Evolutionary conservation across 2,329 filamentous ascomycete species (phyloP).

Genomic region (Colletotrichum filicis): DNA sequence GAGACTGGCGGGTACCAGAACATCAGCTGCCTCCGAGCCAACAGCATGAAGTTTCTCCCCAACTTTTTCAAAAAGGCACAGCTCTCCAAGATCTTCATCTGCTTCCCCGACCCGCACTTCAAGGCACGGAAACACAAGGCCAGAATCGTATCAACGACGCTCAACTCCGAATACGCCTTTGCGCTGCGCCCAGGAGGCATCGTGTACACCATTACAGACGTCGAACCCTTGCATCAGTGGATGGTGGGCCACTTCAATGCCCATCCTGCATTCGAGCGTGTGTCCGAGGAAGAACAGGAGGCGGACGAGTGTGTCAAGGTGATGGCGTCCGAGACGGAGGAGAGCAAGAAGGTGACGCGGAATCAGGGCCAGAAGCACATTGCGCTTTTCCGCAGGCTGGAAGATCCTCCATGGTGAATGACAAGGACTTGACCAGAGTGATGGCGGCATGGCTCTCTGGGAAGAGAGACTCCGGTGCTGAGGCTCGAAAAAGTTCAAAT

Average conservation of each 20-base stretch:
- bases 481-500: not conserved
- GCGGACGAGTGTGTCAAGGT: constrained; percentile 76
- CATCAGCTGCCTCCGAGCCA: constrained; percentile 87
- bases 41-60: constrained; percentile 99
- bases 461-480: not conserved
- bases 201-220: constrained; percentile 97
- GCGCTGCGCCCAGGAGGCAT: constrained; percentile 85
- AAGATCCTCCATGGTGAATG: constrained; percentile 80
- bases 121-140: constrained; percentile 98
- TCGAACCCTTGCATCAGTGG: constrained; percentile 93
- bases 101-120: constrained; percentile 98
- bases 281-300: constrained; percentile 74
- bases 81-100: constrained; percentile 93
- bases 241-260: constrained; percentile 88
- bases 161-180: constrained; percentile 95
- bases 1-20: constrained; percentile 77
- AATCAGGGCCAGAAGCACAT: constrained; percentile 94
- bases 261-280: constrained; percentile 82
- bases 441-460: not conserved
- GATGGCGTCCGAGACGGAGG: constrained; percentile 90
- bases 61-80: constrained; percentile 91
- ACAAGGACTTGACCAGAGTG: not conserved
- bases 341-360: constrained; percentile 94
- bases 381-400: constrained; percentile 83
- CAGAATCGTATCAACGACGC: constrained; percentile 86